Percentiles rank a stretch among this genome's conserved stretches.
These are phyloP conservation scores for Mucor plumbeus DNA, from an alignment of 371 early-diverging fungal species.

Conservation along the genomic window DNA sequence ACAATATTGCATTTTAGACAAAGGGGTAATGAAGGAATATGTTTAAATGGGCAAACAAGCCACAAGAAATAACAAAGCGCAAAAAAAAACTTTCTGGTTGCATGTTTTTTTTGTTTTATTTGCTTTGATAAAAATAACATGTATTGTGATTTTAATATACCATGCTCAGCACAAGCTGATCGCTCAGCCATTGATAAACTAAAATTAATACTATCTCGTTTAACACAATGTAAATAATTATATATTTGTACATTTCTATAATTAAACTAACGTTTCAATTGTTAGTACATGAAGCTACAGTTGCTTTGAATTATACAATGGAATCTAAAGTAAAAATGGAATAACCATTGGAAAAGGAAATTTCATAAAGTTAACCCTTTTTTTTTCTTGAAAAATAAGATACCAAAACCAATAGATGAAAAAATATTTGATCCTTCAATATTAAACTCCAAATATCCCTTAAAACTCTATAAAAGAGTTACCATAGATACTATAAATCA, in stretches of 20 bases:
- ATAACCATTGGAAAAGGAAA: background rate
- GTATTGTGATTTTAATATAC: slow-evolving; percentile 47
- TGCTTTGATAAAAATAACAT: slow-evolving; percentile 12
- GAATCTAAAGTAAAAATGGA: slow-evolving; percentile 13
- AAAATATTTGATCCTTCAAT: slow-evolving; percentile 11
- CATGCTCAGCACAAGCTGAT: slow-evolving; percentile 29
- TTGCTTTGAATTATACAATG: slow-evolving; percentile 29
- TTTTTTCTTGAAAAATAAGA: background rate
- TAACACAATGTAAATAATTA: slow-evolving; percentile 30
- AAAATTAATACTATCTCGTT: slow-evolving; percentile 33
- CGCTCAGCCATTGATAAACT: slow-evolving; percentile 30
- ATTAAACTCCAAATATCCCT: slow-evolving; percentile 21
- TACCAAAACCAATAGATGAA: slow-evolving; percentile 11
- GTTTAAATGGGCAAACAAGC: background rate
- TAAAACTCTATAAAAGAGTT: slow-evolving; percentile 35
- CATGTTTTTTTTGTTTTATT: background rate
- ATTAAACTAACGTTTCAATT: background rate
- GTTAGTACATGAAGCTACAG: slow-evolving; percentile 28
- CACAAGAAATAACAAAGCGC: background rate
- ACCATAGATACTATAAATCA: slow-evolving; percentile 32
- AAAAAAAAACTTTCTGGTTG: background rate
- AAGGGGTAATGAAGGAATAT: background rate
- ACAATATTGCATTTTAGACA: background rate
- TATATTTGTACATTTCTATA: background rate
- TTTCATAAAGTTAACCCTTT: background rate